A percentile compares a stretch with the other conserved stretches of the same genome.
Evolutionary conservation across 495 filamentous ascomycete species (phyloP).

Genomic region (Sporormia fimetaria): DNA sequence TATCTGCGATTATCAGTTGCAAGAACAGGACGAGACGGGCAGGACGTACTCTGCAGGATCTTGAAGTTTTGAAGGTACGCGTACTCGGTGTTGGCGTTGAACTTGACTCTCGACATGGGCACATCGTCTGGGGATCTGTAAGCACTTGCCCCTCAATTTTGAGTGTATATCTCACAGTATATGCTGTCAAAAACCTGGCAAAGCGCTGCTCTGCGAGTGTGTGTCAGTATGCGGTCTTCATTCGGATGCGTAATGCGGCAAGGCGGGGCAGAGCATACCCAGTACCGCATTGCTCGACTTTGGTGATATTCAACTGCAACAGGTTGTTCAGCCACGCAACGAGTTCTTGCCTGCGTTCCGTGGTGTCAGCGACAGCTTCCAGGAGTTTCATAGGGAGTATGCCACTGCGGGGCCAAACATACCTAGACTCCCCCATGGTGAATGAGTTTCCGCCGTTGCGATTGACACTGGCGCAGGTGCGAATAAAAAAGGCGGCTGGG

Average conservation of each 20-base stretch:
- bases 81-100: conserved; percentile 95
- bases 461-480: neutral
- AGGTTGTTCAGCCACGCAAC: conserved; percentile 96
- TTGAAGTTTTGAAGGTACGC: conserved; percentile 98
- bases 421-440: conserved; percentile 29
- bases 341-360: conserved; percentile 75
- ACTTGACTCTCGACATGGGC: conserved; percentile 92
- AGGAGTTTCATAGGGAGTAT: neutral
- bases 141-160: neutral
- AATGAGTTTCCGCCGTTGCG: conserved; percentile 2
- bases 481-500: neutral
- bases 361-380: neutral
- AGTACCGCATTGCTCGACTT: conserved; percentile 97
- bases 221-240: neutral
- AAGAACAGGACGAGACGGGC: conserved; percentile 1
- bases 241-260: neutral
- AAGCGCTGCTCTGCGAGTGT: conserved; percentile 62
- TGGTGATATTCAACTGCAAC: conserved; percentile 92
- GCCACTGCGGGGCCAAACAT: conserved; percentile 3
- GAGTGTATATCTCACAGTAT: conserved; percentile 49
- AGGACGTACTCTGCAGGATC: conserved; percentile 72
- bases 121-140: conserved; percentile 54
- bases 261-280: conserved; percentile 52
- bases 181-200: conserved; percentile 98
- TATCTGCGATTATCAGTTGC: conserved; percentile 40